Percentiles rank a stretch among this genome's conserved stretches.
Evolutionary conservation across 192 early-diverging fungal species (phyloP).

Genomic region (Gamsiella multidivaricata): DNA sequence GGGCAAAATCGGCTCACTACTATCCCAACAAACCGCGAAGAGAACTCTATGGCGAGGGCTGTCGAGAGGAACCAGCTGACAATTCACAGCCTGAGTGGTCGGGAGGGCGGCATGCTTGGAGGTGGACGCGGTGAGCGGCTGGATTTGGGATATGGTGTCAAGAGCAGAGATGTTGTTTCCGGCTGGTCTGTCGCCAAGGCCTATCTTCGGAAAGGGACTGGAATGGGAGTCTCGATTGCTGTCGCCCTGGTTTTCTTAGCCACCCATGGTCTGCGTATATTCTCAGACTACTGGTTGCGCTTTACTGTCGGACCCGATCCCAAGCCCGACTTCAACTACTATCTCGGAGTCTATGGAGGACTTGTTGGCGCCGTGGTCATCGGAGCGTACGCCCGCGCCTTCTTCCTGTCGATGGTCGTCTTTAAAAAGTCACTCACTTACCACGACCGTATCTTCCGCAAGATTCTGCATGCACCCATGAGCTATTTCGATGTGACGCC

Average conservation of each 20-base stretch:
- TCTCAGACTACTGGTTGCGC: conserved; percentile 62
- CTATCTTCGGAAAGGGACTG: conserved; percentile 59
- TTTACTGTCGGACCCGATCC: conserved; percentile 39
- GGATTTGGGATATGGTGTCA: conserved; percentile 49
- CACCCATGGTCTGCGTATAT: conserved; percentile 71
- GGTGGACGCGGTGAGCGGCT: conserved; percentile 53
- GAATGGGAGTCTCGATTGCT: conserved; percentile 58
- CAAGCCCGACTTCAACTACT: conserved; percentile 53
- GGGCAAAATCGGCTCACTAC: conserved; percentile 48
- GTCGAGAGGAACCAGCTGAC: conserved; percentile 80
- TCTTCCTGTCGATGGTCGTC: conserved; percentile 61
- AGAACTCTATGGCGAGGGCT: conserved; percentile 69
- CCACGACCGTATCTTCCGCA: conserved; percentile 67
- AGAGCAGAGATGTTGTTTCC: conserved; percentile 40
- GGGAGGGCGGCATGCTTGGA: conserved; percentile 51
- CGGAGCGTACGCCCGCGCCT: conserved; percentile 66
- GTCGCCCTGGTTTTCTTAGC: conserved; percentile 65
- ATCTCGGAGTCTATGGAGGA: conserved; percentile 68
- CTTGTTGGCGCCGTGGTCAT: conserved; percentile 60
- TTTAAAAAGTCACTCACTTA: conserved; percentile 65
- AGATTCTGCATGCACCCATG: conserved; percentile 76
- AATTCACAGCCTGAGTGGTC: conserved; percentile 69
- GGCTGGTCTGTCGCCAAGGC: conserved; percentile 48
- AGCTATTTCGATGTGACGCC: conserved; percentile 78
- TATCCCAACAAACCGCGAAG: conserved; percentile 50